A percentile compares a stretch with the other conserved stretches of the same genome.
phyloP scores from a whole-genome alignment of 805 yeast species.

The Ogataea thermomethanolica region DNA sequence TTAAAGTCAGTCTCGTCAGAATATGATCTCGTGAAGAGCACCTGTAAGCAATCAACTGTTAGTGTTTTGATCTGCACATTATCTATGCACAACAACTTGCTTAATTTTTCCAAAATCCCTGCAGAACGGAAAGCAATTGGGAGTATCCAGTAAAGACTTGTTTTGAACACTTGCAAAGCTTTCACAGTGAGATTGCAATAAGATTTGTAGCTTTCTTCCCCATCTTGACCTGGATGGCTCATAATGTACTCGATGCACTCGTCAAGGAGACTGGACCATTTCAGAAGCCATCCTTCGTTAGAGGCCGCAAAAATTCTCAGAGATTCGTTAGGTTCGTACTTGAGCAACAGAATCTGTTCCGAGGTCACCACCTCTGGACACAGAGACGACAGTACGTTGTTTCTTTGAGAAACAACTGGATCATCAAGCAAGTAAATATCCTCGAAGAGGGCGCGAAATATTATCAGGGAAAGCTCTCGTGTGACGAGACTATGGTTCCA shows the following conservation, averaged over 20 bases:
- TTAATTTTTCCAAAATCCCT: constrained; percentile 60
- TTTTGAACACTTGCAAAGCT: constrained; percentile 76
- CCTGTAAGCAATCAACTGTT: constrained; percentile 89
- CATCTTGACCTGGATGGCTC: constrained; percentile 8
- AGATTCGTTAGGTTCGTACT: constrained; percentile 66
- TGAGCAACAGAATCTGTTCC: constrained; percentile 52
- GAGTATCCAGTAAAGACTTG: constrained; percentile 88
- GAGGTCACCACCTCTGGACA: constrained; percentile 84
- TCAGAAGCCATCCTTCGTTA: constrained; percentile 79
- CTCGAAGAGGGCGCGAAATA: constrained; percentile 84
- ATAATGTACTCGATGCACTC: constrained; percentile 39
- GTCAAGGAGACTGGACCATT: constrained; percentile 61
- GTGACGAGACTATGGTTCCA: constrained; percentile 67
- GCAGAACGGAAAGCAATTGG: constrained; percentile 69
- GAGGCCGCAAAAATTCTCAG: constrained; percentile 63
- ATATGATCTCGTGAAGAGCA: constrained; percentile 77
- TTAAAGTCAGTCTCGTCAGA: constrained; percentile 65
- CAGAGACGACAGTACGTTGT: constrained; percentile 71
- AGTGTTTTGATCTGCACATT: constrained; percentile 71
- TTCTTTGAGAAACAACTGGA: constrained; percentile 78
- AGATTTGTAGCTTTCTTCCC: constrained; percentile 7
- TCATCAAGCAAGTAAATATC: constrained; percentile 91
- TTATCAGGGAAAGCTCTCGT: constrained; percentile 72
- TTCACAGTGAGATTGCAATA: constrained; percentile 51
- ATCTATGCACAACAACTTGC: constrained; percentile 51